Conservation (phyloP, 306 rosid species). For the Sechiopsis laciniata region DNA sequence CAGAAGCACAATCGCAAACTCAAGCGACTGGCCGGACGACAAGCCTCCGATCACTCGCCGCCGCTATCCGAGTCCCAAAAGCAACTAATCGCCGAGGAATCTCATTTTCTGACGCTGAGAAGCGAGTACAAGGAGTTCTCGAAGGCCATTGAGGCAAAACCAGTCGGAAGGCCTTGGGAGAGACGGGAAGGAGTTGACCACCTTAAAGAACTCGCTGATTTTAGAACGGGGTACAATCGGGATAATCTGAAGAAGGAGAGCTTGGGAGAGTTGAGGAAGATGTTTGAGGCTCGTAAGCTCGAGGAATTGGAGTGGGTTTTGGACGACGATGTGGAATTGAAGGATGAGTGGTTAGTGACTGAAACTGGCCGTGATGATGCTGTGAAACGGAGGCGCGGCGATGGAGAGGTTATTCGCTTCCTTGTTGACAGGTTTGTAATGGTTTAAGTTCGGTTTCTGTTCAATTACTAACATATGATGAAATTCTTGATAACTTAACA, state of each 20-base stretch:
- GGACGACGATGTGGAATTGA: slow-evolving; percentile 58
- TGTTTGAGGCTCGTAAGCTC: slow-evolving; percentile 55
- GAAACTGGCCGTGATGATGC: slow-evolving; percentile 29
- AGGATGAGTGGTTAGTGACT: slow-evolving; percentile 38
- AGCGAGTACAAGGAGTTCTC: slow-evolving; percentile 51
- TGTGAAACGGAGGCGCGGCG: slow-evolving; percentile 41
- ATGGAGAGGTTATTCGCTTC: slow-evolving; percentile 58
- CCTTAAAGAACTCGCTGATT: slow-evolving; percentile 38
- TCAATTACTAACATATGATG: not conserved
- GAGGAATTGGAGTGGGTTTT: slow-evolving; percentile 67
- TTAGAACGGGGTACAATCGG: slow-evolving; percentile 31
- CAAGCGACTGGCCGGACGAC: slow-evolving; percentile 30
- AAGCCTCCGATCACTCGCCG: slow-evolving; percentile 23
- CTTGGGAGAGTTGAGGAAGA: slow-evolving; percentile 47
- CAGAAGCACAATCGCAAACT: slow-evolving; percentile 68
- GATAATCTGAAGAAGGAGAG: slow-evolving; percentile 60
- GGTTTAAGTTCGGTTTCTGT: slow-evolving; percentile 6
- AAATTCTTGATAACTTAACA: no score
- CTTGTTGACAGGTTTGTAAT: slow-evolving; percentile 77
- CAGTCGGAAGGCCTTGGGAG: slow-evolving; percentile 80
- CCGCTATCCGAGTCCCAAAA: slow-evolving; percentile 40
- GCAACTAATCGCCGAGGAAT: slow-evolving; percentile 42
- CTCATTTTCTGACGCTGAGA: slow-evolving; percentile 45
- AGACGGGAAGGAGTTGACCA: slow-evolving; percentile 37
- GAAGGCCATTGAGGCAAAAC: slow-evolving; percentile 34